phyloP scores from a whole-genome alignment of 2,329 filamentous ascomycete genomes.

The Aspergillus quadrilineatus region DNA sequence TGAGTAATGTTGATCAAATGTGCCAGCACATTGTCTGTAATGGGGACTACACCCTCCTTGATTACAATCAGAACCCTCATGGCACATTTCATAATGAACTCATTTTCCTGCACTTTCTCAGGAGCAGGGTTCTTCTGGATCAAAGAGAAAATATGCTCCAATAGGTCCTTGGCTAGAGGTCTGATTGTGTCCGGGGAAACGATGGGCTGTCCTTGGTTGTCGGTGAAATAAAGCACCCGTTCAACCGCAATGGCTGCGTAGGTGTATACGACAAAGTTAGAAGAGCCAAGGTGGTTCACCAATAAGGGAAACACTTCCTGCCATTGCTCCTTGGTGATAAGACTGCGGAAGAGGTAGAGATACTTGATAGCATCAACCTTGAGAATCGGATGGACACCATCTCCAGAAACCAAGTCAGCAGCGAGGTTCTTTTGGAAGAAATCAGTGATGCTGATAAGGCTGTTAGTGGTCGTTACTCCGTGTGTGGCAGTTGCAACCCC shows the following conservation, averaged over 20 bases:
- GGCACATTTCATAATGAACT: conserved; percentile 97
- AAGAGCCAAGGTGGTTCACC: conserved; percentile 84
- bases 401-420: conserved; percentile 73
- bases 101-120: conserved; percentile 96
- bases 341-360: conserved; percentile 93
- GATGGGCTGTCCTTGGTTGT: conserved; percentile 71
- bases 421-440: conserved; percentile 95
- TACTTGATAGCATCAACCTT: conserved; percentile 99
- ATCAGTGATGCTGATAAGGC: conserved; percentile 82
- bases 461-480: conserved; percentile 87
- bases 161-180: conserved; percentile 77
- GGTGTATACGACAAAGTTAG: conserved; percentile 95
- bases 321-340: conserved; percentile 90
- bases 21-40: conserved; percentile 74
- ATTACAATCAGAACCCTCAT: conserved; percentile 97
- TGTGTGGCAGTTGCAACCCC: conserved; percentile 82
- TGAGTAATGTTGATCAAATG: conserved; percentile 87
- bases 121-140: conserved; percentile 82
- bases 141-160: conserved; percentile 86
- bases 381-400: conserved; percentile 74
- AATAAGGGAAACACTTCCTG: conserved; percentile 82
- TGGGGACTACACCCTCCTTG: conserved; percentile 72
- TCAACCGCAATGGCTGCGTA: conserved; percentile 98
- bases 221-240: conserved; percentile 78
- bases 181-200: conserved; percentile 78